Base-by-base conservation (phyloP, 176 grass and related monocot species). In the Bothriochloa decipiens region DNA sequence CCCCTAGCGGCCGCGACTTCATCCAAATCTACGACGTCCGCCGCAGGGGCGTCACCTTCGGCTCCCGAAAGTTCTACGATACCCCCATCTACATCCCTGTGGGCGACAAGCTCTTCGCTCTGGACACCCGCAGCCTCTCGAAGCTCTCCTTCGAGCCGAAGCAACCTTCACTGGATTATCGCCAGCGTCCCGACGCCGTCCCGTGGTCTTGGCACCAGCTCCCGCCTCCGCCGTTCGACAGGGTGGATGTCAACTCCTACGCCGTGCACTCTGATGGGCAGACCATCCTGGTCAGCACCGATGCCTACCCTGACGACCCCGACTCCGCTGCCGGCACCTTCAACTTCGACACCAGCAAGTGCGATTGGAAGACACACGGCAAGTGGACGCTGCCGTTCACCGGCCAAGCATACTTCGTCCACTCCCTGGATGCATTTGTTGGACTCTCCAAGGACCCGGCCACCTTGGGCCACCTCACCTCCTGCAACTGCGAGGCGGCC, bases 141-240 rank as follows among this genome's bases (percentile, higher is more conserved):
- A 32, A 50, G 4, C 71, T 45, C 6, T 26, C 71, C 2, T 74
- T 74, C 3, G 15, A 50, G 13, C 37, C 18, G 0, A 14, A 7
- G 1, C 35, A 3, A 22, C 29, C 29, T 77, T 22, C n/a, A 12
- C n/a, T 62, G 10, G 58, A 12, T 4, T 25, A 0, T 13, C 3
- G 10, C 9, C 57, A 25, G 57, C 3, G 6, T 16, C 0, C 0
- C 3, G 18, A 7, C 50, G 50, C 0, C 1, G 58, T 12, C n/a
- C 58, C 58, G 10, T 62, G 58, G 58, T 26, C 58, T 3, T 62
- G 58, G 58, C 58, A 62, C 0, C 9, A 1, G n/a, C 58, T 62
- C 23, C 23, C 11, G 0, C 23, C 75, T 4, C n/a, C 23, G 58
- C 58, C 58, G 58, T 62, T 62, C 58, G 4, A 26, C n/a, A 26